Evolutionary conservation across 768 basidiomycete genomes (phyloP).

Genomic region (Kwoniella newhampshirensis): DNA sequence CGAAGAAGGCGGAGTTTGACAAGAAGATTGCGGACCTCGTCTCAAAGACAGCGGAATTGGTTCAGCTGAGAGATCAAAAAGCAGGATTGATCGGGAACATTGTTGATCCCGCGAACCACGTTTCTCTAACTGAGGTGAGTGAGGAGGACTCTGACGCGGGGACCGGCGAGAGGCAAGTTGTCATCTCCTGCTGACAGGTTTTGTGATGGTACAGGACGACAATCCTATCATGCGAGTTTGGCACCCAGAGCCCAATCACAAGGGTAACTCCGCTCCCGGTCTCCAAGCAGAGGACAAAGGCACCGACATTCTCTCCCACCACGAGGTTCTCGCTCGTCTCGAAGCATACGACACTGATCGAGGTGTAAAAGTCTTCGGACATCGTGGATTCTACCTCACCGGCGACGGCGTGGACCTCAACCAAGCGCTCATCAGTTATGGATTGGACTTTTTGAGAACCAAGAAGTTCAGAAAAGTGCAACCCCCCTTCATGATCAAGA

Average conservation of each 20-base stretch:
- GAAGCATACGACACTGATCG: constrained; percentile 97
- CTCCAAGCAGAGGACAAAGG: constrained; percentile 60
- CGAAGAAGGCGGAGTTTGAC: constrained; percentile 80
- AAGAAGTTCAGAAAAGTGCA: constrained; percentile 88
- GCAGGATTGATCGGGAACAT: constrained; percentile 86
- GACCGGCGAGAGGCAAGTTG: background rate
- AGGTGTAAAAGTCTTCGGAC: constrained; percentile 80
- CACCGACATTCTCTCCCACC: constrained; percentile 85
- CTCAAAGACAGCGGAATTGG: constrained; percentile 75
- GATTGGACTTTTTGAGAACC: constrained; percentile 83
- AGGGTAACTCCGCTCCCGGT: constrained; percentile 55
- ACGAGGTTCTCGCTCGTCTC: constrained; percentile 87
- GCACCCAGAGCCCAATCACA: constrained; percentile 74
- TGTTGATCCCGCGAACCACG: constrained; percentile 79
- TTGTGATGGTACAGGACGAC: constrained; percentile 68
- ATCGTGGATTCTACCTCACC: constrained; percentile 93
- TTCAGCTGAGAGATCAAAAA: constrained; percentile 59
- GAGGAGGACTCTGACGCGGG: background rate
- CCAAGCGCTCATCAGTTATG: constrained; percentile 91
- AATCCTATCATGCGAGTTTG: constrained; percentile 77
- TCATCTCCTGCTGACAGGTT: background rate
- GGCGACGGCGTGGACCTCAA: constrained; percentile 96
- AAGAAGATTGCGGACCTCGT: constrained; percentile 73
- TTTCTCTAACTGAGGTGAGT: constrained; percentile 82
- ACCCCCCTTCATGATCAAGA: constrained; percentile 98